Evolutionary conservation across 2,329 filamentous ascomycete species (phyloP).

Genomic region (Bisporella sp.): DNA sequence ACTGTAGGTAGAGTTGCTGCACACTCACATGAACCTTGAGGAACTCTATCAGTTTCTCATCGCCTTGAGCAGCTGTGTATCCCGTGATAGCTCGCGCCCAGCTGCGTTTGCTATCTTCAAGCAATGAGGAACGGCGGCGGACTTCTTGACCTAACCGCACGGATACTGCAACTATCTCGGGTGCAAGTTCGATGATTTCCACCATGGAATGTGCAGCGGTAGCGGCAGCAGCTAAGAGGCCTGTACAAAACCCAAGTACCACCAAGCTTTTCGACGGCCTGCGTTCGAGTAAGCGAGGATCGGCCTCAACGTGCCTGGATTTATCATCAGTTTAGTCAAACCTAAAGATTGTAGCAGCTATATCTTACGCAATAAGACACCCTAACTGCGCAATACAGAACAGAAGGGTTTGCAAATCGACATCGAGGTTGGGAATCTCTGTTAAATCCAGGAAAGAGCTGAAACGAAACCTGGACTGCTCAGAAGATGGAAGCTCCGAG

Average conservation of each 20-base stretch:
- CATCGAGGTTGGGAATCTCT: background rate
- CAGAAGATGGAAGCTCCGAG: background rate
- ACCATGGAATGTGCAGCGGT: too few species aligned
- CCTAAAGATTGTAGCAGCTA: too few species aligned
- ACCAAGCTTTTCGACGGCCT: too few species aligned
- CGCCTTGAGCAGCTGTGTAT: background rate
- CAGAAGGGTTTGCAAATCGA: background rate
- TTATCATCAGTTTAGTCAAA: too few species aligned
- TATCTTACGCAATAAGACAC: too few species aligned
- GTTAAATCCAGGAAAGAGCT: background rate
- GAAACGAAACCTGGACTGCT: constrained; percentile 1
- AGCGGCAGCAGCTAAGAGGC: too few species aligned
- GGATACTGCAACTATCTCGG: constrained; percentile 6
- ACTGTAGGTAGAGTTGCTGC: background rate
- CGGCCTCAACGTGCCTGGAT: too few species aligned
- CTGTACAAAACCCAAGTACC: too few species aligned
- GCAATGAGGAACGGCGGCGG: constrained; percentile 9
- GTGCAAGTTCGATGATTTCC: constrained; percentile 1
- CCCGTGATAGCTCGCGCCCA: constrained; percentile 2
- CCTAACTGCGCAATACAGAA: background rate
- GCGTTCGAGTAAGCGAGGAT: too few species aligned
- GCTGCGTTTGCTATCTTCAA: constrained; percentile 3
- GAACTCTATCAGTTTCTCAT: too few species aligned
- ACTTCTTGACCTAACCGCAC: constrained; percentile 12
- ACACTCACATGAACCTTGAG: too few species aligned